phyloP scores from a whole-genome alignment of 352 stramenopile species.

The Aphanomyces invadans region DNA sequence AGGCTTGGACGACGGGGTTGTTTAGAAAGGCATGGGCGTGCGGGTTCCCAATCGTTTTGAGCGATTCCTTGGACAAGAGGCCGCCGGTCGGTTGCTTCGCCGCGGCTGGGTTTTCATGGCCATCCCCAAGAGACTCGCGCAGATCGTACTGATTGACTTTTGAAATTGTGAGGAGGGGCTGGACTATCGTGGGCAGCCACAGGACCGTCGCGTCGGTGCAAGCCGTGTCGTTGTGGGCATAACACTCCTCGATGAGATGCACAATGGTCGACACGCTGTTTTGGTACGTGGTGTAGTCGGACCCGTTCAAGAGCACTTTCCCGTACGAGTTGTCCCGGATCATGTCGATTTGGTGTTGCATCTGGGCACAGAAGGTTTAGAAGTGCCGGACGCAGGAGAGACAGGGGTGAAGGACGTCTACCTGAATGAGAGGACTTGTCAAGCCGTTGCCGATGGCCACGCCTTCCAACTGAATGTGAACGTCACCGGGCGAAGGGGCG shows the following conservation, averaged over 20 bases:
- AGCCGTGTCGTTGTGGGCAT: constrained; percentile 14
- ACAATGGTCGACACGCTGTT: constrained; percentile 8
- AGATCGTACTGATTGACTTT: constrained; percentile 23
- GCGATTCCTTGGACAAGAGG: background rate
- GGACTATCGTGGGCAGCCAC: constrained; percentile 4
- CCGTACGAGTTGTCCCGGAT: constrained; percentile 72
- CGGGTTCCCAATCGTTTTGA: constrained; percentile 66
- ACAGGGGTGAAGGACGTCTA: constrained; percentile 40
- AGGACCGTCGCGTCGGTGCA: constrained; percentile 19
- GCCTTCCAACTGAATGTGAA: constrained; percentile 40
- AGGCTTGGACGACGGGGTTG: constrained; percentile 38
- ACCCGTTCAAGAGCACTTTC: constrained; percentile 41
- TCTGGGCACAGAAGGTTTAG: background rate
- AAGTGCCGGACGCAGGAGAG: background rate
- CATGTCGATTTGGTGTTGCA: constrained; percentile 54
- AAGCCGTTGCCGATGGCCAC: constrained; percentile 53
- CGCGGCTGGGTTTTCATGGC: background rate
- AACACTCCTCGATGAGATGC: background rate
- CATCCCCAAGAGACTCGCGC: background rate
- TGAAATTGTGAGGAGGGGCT: constrained; percentile 10
- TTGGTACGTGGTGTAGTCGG: constrained; percentile 29
- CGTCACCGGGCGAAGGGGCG: constrained; percentile 31
- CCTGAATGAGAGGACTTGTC: constrained; percentile 34
- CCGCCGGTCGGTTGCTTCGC: background rate
- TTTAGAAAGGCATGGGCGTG: constrained; percentile 67